Conservation (phyloP, 2,329 filamentous ascomycete species). For the Coleophoma cylindrospora region DNA sequence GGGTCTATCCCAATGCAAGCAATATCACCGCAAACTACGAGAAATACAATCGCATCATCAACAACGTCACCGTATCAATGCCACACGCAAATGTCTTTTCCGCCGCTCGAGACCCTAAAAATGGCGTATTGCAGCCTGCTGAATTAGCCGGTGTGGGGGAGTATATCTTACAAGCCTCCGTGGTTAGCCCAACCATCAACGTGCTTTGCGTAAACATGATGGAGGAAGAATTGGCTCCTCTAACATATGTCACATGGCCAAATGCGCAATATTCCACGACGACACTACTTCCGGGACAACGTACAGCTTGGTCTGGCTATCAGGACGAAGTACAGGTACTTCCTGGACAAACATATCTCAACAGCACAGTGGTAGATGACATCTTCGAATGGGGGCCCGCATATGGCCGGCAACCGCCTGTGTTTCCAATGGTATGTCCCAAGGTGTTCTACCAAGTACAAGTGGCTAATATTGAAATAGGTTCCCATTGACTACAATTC, state of each 20-base stretch:
- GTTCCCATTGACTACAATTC: constrained; percentile 63
- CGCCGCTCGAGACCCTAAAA: constrained; percentile 55
- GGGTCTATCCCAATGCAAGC: constrained; percentile 54
- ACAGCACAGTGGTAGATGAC: constrained; percentile 59
- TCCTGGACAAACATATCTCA: constrained; percentile 36
- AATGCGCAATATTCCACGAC: constrained; percentile 24
- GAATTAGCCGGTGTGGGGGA: constrained; percentile 61
- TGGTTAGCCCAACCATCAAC: constrained; percentile 66
- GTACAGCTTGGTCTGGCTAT: constrained; percentile 31
- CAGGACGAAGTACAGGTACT: constrained; percentile 29
- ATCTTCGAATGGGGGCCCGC: constrained; percentile 62
- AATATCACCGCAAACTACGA: constrained; percentile 47
- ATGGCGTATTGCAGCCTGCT: constrained; percentile 65
- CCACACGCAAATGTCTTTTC: constrained; percentile 65
- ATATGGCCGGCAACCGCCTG: constrained; percentile 44
- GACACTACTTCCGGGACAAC: constrained; percentile 31
- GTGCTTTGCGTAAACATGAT: constrained; percentile 68
- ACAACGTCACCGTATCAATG: constrained; percentile 74
- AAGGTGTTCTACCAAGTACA: too few species aligned
- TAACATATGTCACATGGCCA: constrained; percentile 62
- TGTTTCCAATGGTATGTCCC: constrained; percentile 41
- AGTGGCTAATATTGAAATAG: constrained; percentile 20
- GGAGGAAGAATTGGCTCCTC: constrained; percentile 50
- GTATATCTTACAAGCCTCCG: constrained; percentile 62
- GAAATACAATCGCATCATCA: constrained; percentile 52